These are phyloP conservation scores for Amanita brunnescens DNA, from an alignment of 768 basidiomycete genomes.

Conservation along the genomic window DNA sequence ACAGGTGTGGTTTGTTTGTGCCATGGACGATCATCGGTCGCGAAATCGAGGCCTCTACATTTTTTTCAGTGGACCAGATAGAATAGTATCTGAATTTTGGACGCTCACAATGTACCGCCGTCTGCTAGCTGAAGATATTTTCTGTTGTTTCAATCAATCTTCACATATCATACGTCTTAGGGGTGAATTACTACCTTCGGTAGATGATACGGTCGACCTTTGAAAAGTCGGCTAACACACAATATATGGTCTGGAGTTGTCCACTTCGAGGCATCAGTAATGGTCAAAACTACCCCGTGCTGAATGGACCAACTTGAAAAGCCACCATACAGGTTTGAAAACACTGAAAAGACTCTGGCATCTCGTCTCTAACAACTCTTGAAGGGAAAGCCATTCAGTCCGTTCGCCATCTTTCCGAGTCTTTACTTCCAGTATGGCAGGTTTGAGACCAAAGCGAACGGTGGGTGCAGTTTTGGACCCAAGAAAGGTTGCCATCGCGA, in stretches of 20 bases:
- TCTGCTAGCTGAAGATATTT: conserved; percentile 47
- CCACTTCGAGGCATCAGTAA: conserved; percentile 29
- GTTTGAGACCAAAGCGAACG: conserved; percentile 32
- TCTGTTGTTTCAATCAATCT: conserved; percentile 17
- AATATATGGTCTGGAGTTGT: conserved; percentile 56
- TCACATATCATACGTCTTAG: neutral
- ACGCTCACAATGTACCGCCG: conserved; percentile 55
- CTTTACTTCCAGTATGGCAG: conserved; percentile 26
- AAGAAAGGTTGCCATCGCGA: conserved; percentile 18
- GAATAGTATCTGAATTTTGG: neutral
- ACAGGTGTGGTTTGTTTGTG: conserved; percentile 38
- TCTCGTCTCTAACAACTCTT: conserved; percentile 29
- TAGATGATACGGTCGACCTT: conserved; percentile 47
- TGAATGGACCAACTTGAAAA: conserved; percentile 30
- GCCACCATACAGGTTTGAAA: conserved; percentile 42
- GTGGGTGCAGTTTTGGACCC: conserved; percentile 17
- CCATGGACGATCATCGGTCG: conserved; percentile 33
- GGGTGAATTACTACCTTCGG: conserved; percentile 29
- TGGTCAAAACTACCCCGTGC: neutral
- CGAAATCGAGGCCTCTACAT: conserved; percentile 57
- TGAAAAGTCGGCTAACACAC: conserved; percentile 53
- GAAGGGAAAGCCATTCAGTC: conserved; percentile 29
- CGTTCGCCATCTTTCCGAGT: conserved; percentile 19
- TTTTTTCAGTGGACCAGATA: neutral
- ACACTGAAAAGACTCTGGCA: conserved; percentile 33